Base-by-base conservation (phyloP, 805 yeast species). In the Maudiozyma barnettii region DNA sequence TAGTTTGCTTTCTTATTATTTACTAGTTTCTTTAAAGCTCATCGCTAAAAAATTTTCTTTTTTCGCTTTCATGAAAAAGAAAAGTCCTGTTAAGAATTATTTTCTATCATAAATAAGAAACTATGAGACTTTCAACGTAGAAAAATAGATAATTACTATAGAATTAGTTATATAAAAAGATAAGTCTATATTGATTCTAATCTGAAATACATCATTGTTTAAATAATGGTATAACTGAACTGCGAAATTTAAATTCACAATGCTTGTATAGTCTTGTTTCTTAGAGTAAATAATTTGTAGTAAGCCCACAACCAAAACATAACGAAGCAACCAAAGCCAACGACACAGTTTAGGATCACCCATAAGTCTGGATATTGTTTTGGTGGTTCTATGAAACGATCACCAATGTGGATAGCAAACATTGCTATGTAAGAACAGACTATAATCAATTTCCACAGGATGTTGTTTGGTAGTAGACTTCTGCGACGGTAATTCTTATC, bases 301-400 rank as follows among this genome's bases (percentile, higher is more conserved):
- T 82, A 72, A 35, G 76, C 74, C 96, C 96, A 93, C n/a, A 88
- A 51, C 81, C 89, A 90, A 56, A 86, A 86, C 41, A 84, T 58
- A 0, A 67, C 61, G 56, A 90, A 91, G 49, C 89, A 85, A 0
- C 76, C 83, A 59, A 87, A 89, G 0, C 93, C 83, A 3, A 89
- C 58, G 0, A 81, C 57, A 39, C 83, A 79, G 58, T 93, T 93
- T 3, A 79, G 75, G 21, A 91, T 72, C 0, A 86, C 86, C 90
- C 93, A 87, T 5, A 93, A 54, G 63, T 93, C 97, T 1, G 97
- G 96, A 52, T 79, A 82, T 36, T 65, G 60, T 1, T 61, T 51
- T 1, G 91, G 87, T 1, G 95, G 81, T 1, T 51, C 55, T 9
- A 73, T 49, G 20, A 64, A 54, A 35, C 63, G 57, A 48, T 89